phyloP scores from a whole-genome alignment of 768 basidiomycete species.

The Suillus brevipes region DNA sequence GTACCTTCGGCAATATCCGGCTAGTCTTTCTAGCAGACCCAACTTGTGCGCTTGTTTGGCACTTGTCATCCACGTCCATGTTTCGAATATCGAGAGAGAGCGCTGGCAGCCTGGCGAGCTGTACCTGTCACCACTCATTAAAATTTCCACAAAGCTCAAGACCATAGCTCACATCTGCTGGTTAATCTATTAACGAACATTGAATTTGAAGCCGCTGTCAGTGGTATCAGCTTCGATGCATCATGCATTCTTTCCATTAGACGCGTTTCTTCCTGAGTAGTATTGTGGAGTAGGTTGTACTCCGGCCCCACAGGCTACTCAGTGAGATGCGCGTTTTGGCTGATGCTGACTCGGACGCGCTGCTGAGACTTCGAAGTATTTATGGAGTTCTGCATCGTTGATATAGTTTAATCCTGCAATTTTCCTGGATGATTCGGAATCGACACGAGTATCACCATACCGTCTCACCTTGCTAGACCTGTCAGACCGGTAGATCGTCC shows the following conservation, averaged over 20 bases:
- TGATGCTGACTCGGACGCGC: background rate
- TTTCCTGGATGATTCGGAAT: background rate
- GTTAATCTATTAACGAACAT: no score
- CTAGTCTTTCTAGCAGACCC: background rate
- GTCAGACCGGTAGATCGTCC: background rate
- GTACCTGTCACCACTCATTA: background rate
- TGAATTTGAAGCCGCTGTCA: no score
- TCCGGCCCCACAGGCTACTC: background rate
- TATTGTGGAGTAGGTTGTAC: no score
- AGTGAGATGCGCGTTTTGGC: background rate
- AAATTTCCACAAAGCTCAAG: background rate
- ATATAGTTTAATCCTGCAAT: background rate
- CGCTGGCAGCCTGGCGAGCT: no score
- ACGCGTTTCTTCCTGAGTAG: no score
- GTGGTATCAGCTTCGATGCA: background rate
- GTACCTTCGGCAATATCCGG: slow-evolving; percentile 28
- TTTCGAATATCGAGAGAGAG: background rate
- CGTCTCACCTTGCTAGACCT: no score
- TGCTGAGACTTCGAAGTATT: background rate
- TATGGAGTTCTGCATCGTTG: background rate
- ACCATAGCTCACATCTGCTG: background rate
- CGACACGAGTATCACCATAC: background rate
- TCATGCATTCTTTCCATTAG: no score
- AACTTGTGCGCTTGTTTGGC: no score
- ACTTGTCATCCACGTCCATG: background rate